Base-by-base conservation (phyloP, 129 eudicot species). In the Rutidosis leptorrhynchoides region DNA sequence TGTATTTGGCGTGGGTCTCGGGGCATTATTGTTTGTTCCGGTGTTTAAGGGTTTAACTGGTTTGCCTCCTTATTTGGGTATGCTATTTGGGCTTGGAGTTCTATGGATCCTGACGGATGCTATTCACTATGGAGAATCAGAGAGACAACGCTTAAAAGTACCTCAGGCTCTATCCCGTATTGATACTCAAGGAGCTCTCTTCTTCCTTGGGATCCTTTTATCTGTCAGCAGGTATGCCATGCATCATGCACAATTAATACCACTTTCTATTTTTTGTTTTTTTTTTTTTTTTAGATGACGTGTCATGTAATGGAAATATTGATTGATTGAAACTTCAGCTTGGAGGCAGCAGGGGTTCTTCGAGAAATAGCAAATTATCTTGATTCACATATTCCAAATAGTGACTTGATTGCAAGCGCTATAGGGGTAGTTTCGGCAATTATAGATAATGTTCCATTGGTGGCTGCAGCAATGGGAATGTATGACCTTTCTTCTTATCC, bases 381-480 rank as follows among this genome's bases (percentile, higher is more conserved):
- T 21, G 98, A 93, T 67, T 80, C 96, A 45, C 79, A 93, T 77
- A 86, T 93, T 33, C 75, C 92, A 15, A 93, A 78, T 62, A 59
- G 76, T 25, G 88, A 93, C 69, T 69, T 93, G 77, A 89, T 89
- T 72, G 98, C 98, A 59, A 86, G 95, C 61, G 90, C 96, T n/a
- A 89, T 93, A 67, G 98, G 98, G 55, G 88, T 88, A 58, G 92
- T 89, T 21, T 88, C 98, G 1, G 98, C 98, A 66, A 67, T 88
- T 6, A 84, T 93, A 71, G 98, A 93, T 82, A 93, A 93, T 74
- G 98, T 93, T 63, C 98, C 98, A 10, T 72, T 93, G 64, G 98
- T 93, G 72, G 98, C 98, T n/a, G 98, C 96, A 48, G 86, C 96
- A 43, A 93, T 93, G 96, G 96, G 98, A 46, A 93, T 93, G 98